Conservation (phyloP, 2,329 filamentous ascomycete species). For the Blastomyces percursus region DNA sequence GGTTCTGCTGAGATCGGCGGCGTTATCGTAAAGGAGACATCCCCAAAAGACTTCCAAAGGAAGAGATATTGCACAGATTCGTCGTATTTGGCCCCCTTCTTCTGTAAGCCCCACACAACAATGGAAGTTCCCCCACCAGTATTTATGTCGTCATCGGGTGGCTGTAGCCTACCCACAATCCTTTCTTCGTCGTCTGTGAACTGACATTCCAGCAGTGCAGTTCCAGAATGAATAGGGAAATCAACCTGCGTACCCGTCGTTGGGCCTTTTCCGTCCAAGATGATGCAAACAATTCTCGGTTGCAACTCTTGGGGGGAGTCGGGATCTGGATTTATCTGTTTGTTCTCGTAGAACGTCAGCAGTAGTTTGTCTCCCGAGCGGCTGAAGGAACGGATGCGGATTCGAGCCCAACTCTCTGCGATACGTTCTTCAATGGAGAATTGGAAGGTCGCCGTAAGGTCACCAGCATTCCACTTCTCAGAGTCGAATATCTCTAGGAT, state of each 20-base stretch:
- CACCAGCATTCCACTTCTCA: slow-evolving; percentile 3
- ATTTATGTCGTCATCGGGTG: slow-evolving; percentile 3
- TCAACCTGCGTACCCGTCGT: slow-evolving; percentile 3
- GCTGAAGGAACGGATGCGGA: slow-evolving; percentile 6
- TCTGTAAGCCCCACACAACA: slow-evolving; percentile 4
- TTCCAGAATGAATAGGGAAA: slow-evolving; percentile 3
- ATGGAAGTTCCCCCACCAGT: neutral
- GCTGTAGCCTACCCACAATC: neutral
- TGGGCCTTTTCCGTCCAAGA: neutral
- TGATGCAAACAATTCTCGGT: neutral
- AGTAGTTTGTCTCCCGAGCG: slow-evolving; percentile 2
- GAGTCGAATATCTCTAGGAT: slow-evolving; percentile 5
- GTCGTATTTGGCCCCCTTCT: slow-evolving; percentile 1
- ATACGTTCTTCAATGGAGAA: slow-evolving; percentile 1
- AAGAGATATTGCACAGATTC: neutral
- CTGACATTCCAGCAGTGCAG: slow-evolving; percentile 1
- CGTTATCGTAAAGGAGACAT: slow-evolving; percentile 3
- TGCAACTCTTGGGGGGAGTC: neutral
- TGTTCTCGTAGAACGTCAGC: slow-evolving; percentile 2
- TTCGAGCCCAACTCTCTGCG: slow-evolving; percentile 1
- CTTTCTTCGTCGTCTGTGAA: slow-evolving; percentile 5
- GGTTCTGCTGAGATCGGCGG: slow-evolving; percentile 2
- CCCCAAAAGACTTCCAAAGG: slow-evolving; percentile 4
- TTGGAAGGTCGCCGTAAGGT: neutral
- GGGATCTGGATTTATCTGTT: neutral